phyloP scores from a whole-genome alignment of 1,284 basidiomycete genomes.

The Amylostereum chailletii region DNA sequence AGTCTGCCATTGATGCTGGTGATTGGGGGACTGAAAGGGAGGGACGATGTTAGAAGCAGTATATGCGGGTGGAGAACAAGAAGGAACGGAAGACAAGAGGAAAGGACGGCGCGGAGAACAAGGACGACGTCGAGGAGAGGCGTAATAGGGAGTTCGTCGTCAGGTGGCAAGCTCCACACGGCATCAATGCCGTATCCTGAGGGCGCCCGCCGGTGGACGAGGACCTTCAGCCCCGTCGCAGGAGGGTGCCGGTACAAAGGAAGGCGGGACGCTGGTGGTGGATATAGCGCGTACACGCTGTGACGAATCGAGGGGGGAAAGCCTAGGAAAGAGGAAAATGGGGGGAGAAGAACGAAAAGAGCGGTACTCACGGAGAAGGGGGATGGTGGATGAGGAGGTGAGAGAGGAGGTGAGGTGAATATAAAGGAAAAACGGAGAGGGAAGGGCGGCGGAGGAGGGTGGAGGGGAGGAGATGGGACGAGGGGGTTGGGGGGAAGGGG shows the following conservation, averaged over 20 bases:
- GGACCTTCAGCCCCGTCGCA: too few species aligned
- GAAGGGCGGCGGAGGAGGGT: conserved; percentile 7
- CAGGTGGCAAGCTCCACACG: too few species aligned
- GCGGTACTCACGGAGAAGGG: conserved; percentile 13
- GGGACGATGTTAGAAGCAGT: background rate
- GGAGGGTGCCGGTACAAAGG: too few species aligned
- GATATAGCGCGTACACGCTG: background rate
- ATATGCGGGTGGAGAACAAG: too few species aligned
- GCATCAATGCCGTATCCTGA: too few species aligned
- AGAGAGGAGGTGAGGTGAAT: background rate
- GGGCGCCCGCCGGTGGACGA: too few species aligned
- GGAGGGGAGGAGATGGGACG: conserved; percentile 18
- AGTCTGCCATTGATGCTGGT: conserved; percentile 50
- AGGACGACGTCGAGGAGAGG: too few species aligned
- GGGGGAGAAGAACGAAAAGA: background rate
- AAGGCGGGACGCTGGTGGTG: too few species aligned
- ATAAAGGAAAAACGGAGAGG: conserved; percentile 7
- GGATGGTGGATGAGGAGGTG: too few species aligned
- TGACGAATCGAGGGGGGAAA: conserved; percentile 3
- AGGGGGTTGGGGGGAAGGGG: conserved; percentile 21
- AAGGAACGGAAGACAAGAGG: too few species aligned
- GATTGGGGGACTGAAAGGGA: conserved; percentile 7
- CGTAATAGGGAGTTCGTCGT: too few species aligned
- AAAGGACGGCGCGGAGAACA: too few species aligned
- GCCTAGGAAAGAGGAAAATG: conserved; percentile 7